Conservation (phyloP, 2,329 filamentous ascomycete genomes). For the Clathrospora elynae region DNA sequence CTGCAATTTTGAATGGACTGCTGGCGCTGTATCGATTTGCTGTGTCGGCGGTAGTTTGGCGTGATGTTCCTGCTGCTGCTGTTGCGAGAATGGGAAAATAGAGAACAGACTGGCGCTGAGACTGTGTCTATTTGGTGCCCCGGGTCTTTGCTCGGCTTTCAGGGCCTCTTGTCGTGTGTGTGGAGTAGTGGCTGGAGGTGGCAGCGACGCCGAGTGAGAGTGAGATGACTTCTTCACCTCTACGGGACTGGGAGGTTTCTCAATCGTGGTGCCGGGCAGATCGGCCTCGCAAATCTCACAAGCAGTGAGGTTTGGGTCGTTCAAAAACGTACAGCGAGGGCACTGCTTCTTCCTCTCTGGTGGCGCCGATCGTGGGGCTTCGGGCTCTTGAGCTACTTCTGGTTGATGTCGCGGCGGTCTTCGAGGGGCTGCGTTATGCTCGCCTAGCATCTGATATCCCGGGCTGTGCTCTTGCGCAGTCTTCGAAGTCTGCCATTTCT, state of each 20-base stretch:
- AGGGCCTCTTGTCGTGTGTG: slow-evolving; percentile 8
- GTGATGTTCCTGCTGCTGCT: slow-evolving; percentile 40
- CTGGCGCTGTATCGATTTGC: slow-evolving; percentile 9
- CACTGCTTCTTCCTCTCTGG: slow-evolving; percentile 43
- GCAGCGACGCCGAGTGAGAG: slow-evolving; percentile 38
- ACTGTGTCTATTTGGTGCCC: slow-evolving; percentile 38
- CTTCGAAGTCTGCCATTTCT: slow-evolving; percentile 20
- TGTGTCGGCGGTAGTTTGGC: slow-evolving; percentile 37
- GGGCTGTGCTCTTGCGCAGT: slow-evolving; percentile 33
- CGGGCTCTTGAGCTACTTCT: slow-evolving; percentile 11
- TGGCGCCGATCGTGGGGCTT: slow-evolving; percentile 23
- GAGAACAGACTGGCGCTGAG: slow-evolving; percentile 43
- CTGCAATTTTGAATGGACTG: slow-evolving; percentile 3
- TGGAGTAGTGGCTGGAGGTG: slow-evolving; percentile 22
- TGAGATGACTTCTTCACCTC: slow-evolving; percentile 23
- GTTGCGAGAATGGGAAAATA: slow-evolving; percentile 44
- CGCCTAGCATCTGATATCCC: slow-evolving; percentile 34
- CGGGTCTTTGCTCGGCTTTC: slow-evolving; percentile 22
- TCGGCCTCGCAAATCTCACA: slow-evolving; percentile 44
- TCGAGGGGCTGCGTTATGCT: slow-evolving; percentile 22
- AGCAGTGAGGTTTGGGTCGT: slow-evolving; percentile 35
- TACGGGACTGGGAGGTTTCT: slow-evolving; percentile 32
- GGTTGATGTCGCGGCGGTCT: slow-evolving; percentile 25
- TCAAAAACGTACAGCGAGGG: slow-evolving; percentile 44
- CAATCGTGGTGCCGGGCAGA: slow-evolving; percentile 30